Base-by-base conservation (phyloP, 768 basidiomycete genomes). In the Trametes coccinea region DNA sequence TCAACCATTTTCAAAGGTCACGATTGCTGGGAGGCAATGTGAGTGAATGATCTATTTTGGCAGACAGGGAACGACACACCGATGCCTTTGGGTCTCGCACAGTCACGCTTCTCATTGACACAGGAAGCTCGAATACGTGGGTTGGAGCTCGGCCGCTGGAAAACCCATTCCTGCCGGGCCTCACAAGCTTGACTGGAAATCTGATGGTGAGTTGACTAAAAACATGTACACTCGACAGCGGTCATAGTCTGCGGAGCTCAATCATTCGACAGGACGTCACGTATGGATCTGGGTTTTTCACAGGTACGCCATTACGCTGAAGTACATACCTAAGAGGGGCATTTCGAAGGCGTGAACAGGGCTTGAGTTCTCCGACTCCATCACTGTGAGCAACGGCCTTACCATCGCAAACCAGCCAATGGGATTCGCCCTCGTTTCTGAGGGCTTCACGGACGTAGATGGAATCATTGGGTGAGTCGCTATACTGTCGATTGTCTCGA, bases 71-170 rank as follows among this genome's bases (percentile, higher is more conserved):
- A 22, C 22, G 22, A 22, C 22, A 22, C 22, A 22, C 22, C 22
- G 22, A 22, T 1, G 22, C 22, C 22, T 22, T 22, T 22, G 22
- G 22, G 22, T 22, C 22, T 22, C 22, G 22, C 22, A 22, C 22
- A 78, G 66, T 4, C 66, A 78, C 69, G 1, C 78, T 87, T 22
- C 72, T 85, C 40, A 82, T 85, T 16, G 84, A 86, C 57, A 86
- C 82, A 0, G 81, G 73, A 66, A 78, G 74, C 72, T 80, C 73
- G 29, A 82, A 83, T 67, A 83, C 82, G 11, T 86, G 83, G 84
- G 68, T 84, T 34, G 83, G 83, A 33, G 83, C 83, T 2, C 64
- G 33, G 10, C 39, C 55, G 0, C 29, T 48, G 2, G 69, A 67
- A 47, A 77, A 73, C 53, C 54, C 70, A 17, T 86, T 80, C 71